These are phyloP conservation scores for Fusarium albosuccineum DNA, from an alignment of 2,329 filamentous ascomycete species.

Conservation along the genomic window DNA sequence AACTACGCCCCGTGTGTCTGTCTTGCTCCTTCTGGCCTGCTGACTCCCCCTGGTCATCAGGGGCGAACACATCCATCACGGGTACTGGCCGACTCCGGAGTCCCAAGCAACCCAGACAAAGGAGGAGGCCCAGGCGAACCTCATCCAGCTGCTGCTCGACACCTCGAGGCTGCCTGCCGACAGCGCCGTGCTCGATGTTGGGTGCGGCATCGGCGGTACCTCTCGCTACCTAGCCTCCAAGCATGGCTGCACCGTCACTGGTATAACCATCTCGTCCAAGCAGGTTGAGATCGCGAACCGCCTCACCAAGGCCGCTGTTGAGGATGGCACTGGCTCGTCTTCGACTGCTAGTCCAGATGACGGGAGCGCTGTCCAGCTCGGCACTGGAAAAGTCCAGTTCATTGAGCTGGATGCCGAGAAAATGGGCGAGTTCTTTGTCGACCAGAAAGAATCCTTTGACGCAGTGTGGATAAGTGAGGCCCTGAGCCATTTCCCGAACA, in stretches of 20 bases:
- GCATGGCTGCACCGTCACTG: constrained; percentile 66
- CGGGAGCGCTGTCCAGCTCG: constrained; percentile 55
- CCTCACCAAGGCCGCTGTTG: constrained; percentile 54
- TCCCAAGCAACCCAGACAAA: constrained; percentile 65
- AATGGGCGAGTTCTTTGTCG: constrained; percentile 66
- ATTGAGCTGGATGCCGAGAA: constrained; percentile 72
- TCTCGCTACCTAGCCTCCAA: constrained; percentile 66
- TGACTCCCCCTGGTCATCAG: constrained; percentile 48
- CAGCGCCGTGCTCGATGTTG: constrained; percentile 65
- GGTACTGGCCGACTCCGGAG: constrained; percentile 66
- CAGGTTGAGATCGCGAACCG: constrained; percentile 70
- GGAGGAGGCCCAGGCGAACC: constrained; percentile 68
- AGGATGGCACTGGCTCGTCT: constrained; percentile 44
- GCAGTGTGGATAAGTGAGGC: constrained; percentile 74
- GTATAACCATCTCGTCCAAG: constrained; percentile 70
- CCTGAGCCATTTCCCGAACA: constrained; percentile 71
- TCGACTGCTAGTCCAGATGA: constrained; percentile 28
- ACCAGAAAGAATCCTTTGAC: constrained; percentile 60
- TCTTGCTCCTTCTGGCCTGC: constrained; percentile 6
- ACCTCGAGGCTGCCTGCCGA: constrained; percentile 48
- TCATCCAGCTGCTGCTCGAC: constrained; percentile 66
- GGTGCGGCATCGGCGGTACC: constrained; percentile 72
- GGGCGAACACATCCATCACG: constrained; percentile 75
- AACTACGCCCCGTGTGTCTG: not conserved
- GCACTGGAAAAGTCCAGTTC: constrained; percentile 64